Conservation (phyloP, 2,329 filamentous ascomycete genomes). For the Macrophomina pseudophaseolina region DNA sequence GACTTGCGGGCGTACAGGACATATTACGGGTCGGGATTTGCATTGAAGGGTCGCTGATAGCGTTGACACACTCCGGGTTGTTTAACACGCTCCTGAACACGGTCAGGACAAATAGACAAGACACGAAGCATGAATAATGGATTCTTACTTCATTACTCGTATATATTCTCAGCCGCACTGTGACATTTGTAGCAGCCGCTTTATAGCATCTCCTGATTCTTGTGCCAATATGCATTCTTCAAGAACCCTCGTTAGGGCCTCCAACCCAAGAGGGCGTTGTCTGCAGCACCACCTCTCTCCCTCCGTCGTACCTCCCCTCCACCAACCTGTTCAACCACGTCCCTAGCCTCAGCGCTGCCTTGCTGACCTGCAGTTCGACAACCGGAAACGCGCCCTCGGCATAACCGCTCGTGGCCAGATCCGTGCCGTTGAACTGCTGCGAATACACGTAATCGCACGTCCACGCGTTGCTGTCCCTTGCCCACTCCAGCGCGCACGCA, state of each 20-base stretch:
- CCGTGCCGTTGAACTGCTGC: constrained; percentile 37
- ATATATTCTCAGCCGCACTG: background rate
- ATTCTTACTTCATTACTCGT: background rate
- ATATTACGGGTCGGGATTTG: constrained; percentile 22
- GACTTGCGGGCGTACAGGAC: constrained; percentile 11
- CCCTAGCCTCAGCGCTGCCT: constrained; percentile 45
- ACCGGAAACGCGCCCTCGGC: constrained; percentile 46
- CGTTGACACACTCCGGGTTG: background rate
- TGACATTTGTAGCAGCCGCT: background rate
- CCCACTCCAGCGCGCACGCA: constrained; percentile 45
- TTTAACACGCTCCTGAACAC: too few relatives aligned
- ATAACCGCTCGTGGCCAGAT: constrained; percentile 45
- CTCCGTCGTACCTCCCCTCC: constrained; percentile 22
- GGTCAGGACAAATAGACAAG: background rate
- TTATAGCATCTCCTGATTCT: background rate
- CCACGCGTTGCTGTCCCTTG: constrained; percentile 46
- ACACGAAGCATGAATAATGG: background rate
- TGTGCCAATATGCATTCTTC: background rate
- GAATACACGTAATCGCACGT: constrained; percentile 48
- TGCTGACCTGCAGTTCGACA: constrained; percentile 49
- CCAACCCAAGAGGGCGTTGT: background rate
- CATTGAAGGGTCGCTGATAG: background rate
- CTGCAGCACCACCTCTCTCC: constrained; percentile 33
- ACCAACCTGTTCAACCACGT: constrained; percentile 48
- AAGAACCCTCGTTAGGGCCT: constrained; percentile 4